Base-by-base conservation (phyloP, 441 rosid genomes). In the California macrophylla region DNA sequence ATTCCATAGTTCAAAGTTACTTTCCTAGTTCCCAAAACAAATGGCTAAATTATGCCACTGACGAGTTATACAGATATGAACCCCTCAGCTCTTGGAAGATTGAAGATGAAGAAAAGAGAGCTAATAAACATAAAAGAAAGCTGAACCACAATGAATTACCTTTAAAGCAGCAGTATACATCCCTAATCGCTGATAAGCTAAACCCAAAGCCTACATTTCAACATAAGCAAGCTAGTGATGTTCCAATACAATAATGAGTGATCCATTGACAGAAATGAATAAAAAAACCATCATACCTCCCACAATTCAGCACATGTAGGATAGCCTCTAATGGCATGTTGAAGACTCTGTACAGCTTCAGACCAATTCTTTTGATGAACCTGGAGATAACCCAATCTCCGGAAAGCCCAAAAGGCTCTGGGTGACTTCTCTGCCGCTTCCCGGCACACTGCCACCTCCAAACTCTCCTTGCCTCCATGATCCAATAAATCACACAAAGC, bases 361-460 rank as follows among this genome's bases (percentile, higher is more conserved):
- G 98, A 85, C 92, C 93, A 90, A 70, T 79, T 82, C 70, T 73
- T 80, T 72, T 84, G 89, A 85, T 85, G 86, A 63, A 91, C 79
- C 82, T 88, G 80, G 66, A 94, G 81, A 79, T 79, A 90, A 69
- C 98, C 98, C 70, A 90, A 74, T 78, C 94, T 82, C 5, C 85
- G 81, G 73, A 90, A 91, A 45, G 98, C 97, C 98, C 98, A 92
- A 71, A 89, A 94, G 71, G 98, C 96, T 82, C 92, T 89, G 0
- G 98, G 91, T 4, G 98, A 94, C 75, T 85, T 90, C 29, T 78
- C 84, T 6, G 90, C 85, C 63, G 98, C 92, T 52, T 92, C 97
- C 54, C 72, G 84, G 77, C 96, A 92, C 34, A 81, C 74, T 9
- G 85, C 89, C 71, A 90, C 52, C 74, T 92, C 91, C 83, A 94